Base-by-base conservation (phyloP, 768 basidiomycete species). In the Leucocoprinus birnbaumii region DNA sequence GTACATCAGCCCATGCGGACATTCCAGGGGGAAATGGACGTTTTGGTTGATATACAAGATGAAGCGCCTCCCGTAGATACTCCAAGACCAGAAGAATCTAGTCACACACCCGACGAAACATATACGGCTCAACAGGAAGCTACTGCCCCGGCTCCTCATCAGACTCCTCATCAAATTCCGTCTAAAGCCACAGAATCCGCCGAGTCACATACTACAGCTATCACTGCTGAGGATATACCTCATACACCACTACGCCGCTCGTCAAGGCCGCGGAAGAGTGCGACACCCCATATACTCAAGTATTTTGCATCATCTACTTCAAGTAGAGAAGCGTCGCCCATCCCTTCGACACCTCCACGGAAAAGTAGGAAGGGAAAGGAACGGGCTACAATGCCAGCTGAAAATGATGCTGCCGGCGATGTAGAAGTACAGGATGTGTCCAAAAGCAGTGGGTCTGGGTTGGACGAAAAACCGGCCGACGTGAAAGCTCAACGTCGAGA, bases 201-300 rank as follows among this genome's bases (percentile, higher is more conserved):
- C 42, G 22, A 11, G 14, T 14, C 11, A n/a, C 22, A 16, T 22
- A 19, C 6, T 16, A 43, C 10, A 6, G 13, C 4, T 21, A 43
- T 1, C 14, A 21, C 9, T 18, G 42, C 41, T 38, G 53, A 57
- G 10, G 62, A 63, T 2, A 24, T 50, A 37, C 59, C 58, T 11
- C 54, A 59, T 21, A 69, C 66, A 16, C 72, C 73, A 19, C 55
- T 71, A 18, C 68, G 73, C 51, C 65, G 69, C 46, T 75, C 76
- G n/a, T 67, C 65, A n/a, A 71, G 73, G 53, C 72, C 72, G 24
- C 68, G 70, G 41, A 69, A 68, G 35, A 77, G 74, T 58, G 56
- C 61, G 16, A 64, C 62, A 21, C 71, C 69, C 5, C 54, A 49
- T 25, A 19, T 34, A 7, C 40, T 55, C 31, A 43, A 66, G 56